phyloP scores from a whole-genome alignment of 106 monocot species.

The Phalaenopsis aphrodite region DNA sequence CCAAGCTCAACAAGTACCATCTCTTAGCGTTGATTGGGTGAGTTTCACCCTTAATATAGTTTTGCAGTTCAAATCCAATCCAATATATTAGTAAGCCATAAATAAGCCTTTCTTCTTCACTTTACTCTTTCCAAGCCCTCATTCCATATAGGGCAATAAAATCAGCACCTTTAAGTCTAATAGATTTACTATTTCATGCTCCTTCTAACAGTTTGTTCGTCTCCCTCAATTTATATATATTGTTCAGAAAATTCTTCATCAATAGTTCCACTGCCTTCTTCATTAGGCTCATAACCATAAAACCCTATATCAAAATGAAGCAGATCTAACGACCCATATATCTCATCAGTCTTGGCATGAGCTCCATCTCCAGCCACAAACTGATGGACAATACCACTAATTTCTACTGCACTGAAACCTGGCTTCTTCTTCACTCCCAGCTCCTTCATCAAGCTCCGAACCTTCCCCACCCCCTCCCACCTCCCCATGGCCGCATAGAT shows the following conservation, averaged over 20 bases:
- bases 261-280: background rate
- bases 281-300: background rate
- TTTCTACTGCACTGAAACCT: constrained; percentile 43
- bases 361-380: constrained; percentile 42
- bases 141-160: too few relatives aligned
- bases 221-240: background rate
- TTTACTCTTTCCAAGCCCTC: too few relatives aligned
- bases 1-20: too few relatives aligned
- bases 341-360: constrained; percentile 9
- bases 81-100: too few relatives aligned
- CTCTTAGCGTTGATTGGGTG: too few relatives aligned
- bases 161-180: too few relatives aligned
- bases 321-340: constrained; percentile 30
- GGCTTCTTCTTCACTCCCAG: constrained; percentile 41
- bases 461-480: constrained; percentile 42
- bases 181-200: too few relatives aligned
- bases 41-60: too few relatives aligned
- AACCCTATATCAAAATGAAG: constrained; percentile 28
- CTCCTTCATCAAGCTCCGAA: constrained; percentile 36
- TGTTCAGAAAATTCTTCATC: background rate
- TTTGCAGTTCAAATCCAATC: too few relatives aligned
- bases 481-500: constrained; percentile 45
- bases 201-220: too few relatives aligned
- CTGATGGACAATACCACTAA: constrained; percentile 25
- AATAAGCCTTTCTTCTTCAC: too few relatives aligned